Evolutionary conservation across 305 asterid species (phyloP).

Genomic region (Striga hermonthica): DNA sequence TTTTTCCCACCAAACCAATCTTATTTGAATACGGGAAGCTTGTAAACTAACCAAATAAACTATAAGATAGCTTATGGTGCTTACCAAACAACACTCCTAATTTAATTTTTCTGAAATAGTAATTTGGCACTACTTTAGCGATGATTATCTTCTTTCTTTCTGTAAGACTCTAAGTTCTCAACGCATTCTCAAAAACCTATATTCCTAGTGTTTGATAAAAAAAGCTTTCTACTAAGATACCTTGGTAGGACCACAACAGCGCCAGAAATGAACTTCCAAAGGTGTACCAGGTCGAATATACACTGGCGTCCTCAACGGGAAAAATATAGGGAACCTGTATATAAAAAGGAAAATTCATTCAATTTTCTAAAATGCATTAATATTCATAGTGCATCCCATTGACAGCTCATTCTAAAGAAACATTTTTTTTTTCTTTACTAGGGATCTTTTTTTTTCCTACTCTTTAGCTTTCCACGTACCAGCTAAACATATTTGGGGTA

Average conservation of each 20-base stretch:
- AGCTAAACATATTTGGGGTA: slow-evolving; percentile 97
- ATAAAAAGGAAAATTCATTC: slow-evolving; percentile 26
- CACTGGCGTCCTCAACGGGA: slow-evolving; percentile 87
- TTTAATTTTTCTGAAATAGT: too few relatives aligned
- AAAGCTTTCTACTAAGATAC: slow-evolving; percentile 34
- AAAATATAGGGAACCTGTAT: slow-evolving; percentile 92
- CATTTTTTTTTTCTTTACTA: slow-evolving; percentile 10
- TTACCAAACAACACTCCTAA: too few relatives aligned
- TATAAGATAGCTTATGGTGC: too few relatives aligned
- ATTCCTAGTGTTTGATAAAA: too few relatives aligned
- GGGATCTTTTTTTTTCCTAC: neutral
- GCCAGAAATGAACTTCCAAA: slow-evolving; percentile 89
- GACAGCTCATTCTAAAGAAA: neutral
- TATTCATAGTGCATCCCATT: neutral
- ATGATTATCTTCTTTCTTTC: too few relatives aligned
- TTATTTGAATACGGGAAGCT: too few relatives aligned
- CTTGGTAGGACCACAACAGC: slow-evolving; percentile 90
- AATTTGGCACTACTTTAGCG: too few relatives aligned
- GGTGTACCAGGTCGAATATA: slow-evolving; percentile 58
- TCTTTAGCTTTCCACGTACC: slow-evolving; percentile 48
- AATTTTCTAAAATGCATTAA: neutral
- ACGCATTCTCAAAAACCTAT: too few relatives aligned
- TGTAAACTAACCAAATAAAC: too few relatives aligned
- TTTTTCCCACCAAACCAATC: too few relatives aligned
- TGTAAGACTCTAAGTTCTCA: too few relatives aligned